These are phyloP conservation scores for Acrocalymma vagum DNA, from an alignment of 2,329 filamentous ascomycete species.

Conservation along the genomic window DNA sequence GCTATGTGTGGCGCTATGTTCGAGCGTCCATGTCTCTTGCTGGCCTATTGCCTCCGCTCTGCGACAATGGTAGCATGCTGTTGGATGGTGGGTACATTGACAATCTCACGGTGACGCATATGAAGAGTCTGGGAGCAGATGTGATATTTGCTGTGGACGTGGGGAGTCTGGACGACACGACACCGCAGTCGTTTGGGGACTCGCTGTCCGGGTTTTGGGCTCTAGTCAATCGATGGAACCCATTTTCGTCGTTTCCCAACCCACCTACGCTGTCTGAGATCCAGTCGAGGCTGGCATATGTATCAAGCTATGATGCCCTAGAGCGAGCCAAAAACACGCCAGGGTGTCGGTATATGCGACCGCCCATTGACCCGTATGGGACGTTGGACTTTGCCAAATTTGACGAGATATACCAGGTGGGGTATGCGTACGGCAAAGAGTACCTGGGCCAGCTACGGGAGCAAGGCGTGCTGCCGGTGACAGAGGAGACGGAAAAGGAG, in stretches of 20 bases:
- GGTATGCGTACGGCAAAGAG: conserved; percentile 84
- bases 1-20: conserved; percentile 97
- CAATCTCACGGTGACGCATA: conserved; percentile 95
- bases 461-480: conserved; percentile 74
- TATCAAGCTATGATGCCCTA: conserved; percentile 91
- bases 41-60: conserved; percentile 89
- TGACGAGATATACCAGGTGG: conserved; percentile 92
- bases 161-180: conserved; percentile 88
- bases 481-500: conserved; percentile 60
- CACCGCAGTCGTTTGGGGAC: conserved; percentile 91
- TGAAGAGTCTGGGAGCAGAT: conserved; percentile 93
- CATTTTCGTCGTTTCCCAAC: conserved; percentile 86
- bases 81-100: conserved; percentile 97
- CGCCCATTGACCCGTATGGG: conserved; percentile 90
- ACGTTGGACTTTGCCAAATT: conserved; percentile 98
- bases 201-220: conserved; percentile 96
- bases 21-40: conserved; percentile 96
- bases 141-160: conserved; percentile 97
- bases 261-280: conserved; percentile 96
- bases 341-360: conserved; percentile 95
- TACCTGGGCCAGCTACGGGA: conserved; percentile 80
- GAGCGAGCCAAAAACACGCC: conserved; percentile 91
- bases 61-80: conserved; percentile 96
- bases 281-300: conserved; percentile 92
- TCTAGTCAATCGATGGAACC: conserved; percentile 95